Evolutionary conservation across 2,329 filamentous ascomycete species (phyloP).

Genomic region (Diaporthe destruens): DNA sequence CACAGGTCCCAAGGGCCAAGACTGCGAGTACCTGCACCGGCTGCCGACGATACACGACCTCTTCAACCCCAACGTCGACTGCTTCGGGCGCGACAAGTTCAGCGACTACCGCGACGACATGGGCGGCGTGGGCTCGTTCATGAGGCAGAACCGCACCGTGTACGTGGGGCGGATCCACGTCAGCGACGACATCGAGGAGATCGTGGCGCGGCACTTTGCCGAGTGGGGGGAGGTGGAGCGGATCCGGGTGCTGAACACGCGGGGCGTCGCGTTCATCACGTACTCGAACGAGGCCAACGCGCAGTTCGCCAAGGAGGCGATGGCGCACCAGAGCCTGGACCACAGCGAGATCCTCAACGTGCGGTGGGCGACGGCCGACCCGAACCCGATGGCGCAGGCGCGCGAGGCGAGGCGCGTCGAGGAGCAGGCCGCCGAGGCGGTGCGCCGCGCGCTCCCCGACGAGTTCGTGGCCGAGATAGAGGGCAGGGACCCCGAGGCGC

Average conservation of each 20-base stretch:
- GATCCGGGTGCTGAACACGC: constrained; percentile 85
- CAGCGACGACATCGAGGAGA: constrained; percentile 95
- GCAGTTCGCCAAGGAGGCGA: constrained; percentile 93
- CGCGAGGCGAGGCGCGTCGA: constrained; percentile 90
- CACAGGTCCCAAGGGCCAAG: constrained; percentile 80
- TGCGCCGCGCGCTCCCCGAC: constrained; percentile 86
- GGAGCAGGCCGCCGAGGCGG: constrained; percentile 95
- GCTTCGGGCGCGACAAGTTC: constrained; percentile 93
- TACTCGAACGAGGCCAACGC: constrained; percentile 91
- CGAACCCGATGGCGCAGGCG: constrained; percentile 94
- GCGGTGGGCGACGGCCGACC: constrained; percentile 95
- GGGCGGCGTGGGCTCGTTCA: constrained; percentile 95
- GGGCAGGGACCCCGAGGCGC: constrained; percentile 86
- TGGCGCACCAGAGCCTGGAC: constrained; percentile 94
- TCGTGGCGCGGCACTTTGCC: constrained; percentile 93
- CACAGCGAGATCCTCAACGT: constrained; percentile 95
- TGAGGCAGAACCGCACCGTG: constrained; percentile 92
- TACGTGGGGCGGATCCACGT: constrained; percentile 96
- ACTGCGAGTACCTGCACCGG: constrained; percentile 94
- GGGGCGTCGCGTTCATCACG: constrained; percentile 95
- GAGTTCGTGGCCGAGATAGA: constrained; percentile 96
- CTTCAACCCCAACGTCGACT: constrained; percentile 94
- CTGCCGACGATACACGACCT: constrained; percentile 88
- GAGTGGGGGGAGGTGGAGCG: constrained; percentile 97
- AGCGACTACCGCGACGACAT: constrained; percentile 96